phyloP scores from a whole-genome alignment of 306 rosid genomes.

The Gastrolobium villosum region DNA sequence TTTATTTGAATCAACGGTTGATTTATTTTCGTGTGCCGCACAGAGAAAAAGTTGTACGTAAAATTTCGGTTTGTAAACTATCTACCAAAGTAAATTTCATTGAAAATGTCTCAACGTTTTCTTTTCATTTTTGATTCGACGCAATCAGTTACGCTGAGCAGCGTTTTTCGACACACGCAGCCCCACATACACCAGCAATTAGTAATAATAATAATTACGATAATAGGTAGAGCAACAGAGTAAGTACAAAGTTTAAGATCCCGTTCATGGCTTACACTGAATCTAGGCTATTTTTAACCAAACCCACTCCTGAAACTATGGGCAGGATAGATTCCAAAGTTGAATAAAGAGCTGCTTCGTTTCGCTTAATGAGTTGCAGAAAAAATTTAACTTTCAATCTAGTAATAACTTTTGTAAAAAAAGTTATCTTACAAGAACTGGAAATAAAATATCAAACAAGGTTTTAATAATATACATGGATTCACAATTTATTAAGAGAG shows the following conservation, averaged over 20 bases:
- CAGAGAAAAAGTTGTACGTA: not conserved
- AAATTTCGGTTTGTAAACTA: not conserved
- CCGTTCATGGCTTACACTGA: not conserved
- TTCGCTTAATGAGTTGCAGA: not conserved
- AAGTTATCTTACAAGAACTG: not conserved
- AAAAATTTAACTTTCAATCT: not conserved
- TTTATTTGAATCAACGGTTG: no score
- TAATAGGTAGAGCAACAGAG: not conserved
- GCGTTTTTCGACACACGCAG: not conserved
- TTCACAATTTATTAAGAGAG: not conserved
- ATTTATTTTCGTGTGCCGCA: not conserved
- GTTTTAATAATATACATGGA: conserved; percentile 15
- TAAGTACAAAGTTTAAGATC: not conserved
- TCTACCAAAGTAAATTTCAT: not conserved
- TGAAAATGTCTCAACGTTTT: not conserved
- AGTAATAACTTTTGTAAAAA: not conserved
- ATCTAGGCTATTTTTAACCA: not conserved
- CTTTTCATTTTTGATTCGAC: not conserved
- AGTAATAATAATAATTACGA: not conserved
- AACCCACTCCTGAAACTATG: not conserved
- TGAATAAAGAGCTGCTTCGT: not conserved
- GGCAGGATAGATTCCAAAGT: not conserved
- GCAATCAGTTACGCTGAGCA: conserved; percentile 1
- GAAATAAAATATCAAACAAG: conserved; percentile 1
- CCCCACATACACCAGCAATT: not conserved